These are phyloP conservation scores for Colletotrichum agaves DNA, from an alignment of 2,329 filamentous ascomycete species.

Conservation along the genomic window DNA sequence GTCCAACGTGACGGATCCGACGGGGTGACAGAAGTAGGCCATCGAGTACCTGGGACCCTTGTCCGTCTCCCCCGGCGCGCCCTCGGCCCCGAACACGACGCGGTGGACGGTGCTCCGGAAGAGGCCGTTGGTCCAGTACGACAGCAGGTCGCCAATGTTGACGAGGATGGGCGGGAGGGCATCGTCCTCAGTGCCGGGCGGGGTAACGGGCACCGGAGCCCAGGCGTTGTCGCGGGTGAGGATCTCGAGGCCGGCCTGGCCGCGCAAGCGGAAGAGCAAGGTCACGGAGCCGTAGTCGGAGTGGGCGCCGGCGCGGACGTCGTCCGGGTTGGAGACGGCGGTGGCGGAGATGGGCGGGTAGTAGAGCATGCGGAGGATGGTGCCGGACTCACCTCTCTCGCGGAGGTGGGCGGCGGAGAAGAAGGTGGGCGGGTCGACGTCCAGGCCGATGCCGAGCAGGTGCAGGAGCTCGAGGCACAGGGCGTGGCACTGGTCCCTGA, in stretches of 20 bases:
- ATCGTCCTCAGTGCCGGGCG: conserved; percentile 67
- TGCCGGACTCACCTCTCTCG: conserved; percentile 59
- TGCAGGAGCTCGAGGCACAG: conserved; percentile 79
- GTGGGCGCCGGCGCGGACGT: conserved; percentile 90
- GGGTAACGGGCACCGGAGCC: conserved; percentile 75
- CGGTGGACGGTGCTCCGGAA: conserved; percentile 90
- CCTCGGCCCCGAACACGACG: conserved; percentile 72
- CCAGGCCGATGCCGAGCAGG: conserved; percentile 82
- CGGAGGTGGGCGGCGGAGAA: conserved; percentile 64
- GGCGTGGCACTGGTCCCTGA: conserved; percentile 75
- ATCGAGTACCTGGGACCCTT: conserved; percentile 70
- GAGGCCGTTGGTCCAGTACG: conserved; percentile 91
- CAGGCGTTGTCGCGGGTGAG: conserved; percentile 65
- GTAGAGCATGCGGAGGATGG: conserved; percentile 76
- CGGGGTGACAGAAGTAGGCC: conserved; percentile 76
- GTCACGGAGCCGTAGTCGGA: conserved; percentile 83
- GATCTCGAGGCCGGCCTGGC: conserved; percentile 89
- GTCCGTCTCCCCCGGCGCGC: conserved; percentile 55
- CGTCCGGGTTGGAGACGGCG: conserved; percentile 56
- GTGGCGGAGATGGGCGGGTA: conserved; percentile 69
- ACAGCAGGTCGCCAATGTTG: conserved; percentile 76
- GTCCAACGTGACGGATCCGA: conserved; percentile 61
- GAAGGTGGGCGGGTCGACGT: conserved; percentile 63
- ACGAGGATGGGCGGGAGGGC: conserved; percentile 80
- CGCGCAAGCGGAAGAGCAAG: conserved; percentile 85